Base-by-base conservation (phyloP, 164 flowering plant species). In the Nymphaea colorata region DNA sequence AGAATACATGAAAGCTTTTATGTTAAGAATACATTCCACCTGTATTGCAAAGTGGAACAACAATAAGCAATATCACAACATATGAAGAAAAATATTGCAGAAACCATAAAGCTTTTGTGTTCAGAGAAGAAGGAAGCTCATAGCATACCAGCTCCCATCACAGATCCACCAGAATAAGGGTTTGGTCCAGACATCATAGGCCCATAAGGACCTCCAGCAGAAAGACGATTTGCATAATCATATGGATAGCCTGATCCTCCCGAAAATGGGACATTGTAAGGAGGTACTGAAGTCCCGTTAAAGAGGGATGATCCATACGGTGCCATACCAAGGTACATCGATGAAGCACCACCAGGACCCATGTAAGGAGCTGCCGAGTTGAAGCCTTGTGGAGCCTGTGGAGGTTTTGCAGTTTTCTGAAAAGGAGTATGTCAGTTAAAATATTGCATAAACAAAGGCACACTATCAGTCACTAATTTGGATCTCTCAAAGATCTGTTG, bases 221-320 rank as follows among this genome's bases (percentile, higher is more conserved):
- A 79, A 70, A 87, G 71, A 16, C 99, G 93, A 72, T 66, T 81
- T 25, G 82, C 85, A 70, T 88, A 91, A 64, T 89, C 89, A 70
- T 88, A 88, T 71, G 78, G 97, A 78, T 95, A 92, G 43, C 87
- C 86, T 16, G 99, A 82, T 61, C 94, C 89, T 63, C 93, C 96
- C 71, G 96, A 76, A 68, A 82, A 94, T 43, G 96, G 89, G 70
- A 81, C 85, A 70, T 91, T 90, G 76, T 90, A 91, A 2, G 93
- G 93, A 0, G 93, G 90, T 66, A 89, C 66, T 43, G 93, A 76
- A 65, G 93, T 12, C 42, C 89, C 92, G 75, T 82, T 86, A 53
- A 87, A 86, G 14, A 86, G 68, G 66, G 99, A 85, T 66, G 97
- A 82, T 36, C 94, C 98, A 79, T 94, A 94, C 3, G 74, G 66